Evolutionary conservation across 192 early-diverging fungal species (phyloP), one percentile per base, ranked within the genome.

Genomic region (Globomyces pollinis-pini): DNA sequence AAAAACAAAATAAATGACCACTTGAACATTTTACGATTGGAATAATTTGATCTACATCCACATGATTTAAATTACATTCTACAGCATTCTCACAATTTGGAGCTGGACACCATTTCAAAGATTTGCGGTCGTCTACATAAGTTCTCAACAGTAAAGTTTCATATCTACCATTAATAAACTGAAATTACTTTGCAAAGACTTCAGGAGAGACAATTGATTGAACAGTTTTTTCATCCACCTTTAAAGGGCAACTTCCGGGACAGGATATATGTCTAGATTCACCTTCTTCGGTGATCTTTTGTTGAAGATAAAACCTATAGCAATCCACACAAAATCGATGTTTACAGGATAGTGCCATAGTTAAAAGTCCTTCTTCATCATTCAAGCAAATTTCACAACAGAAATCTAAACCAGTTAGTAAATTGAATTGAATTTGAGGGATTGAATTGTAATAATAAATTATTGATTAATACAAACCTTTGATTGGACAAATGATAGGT

Each of bases 71-170:
- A 50, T 84, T 77, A 68, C 94, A 99, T 66, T 98, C 89, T 39
- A 99, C 65, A 12, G 90, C 93, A 66, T 88, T 91, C 68, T 91
- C 88, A 71, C 96, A 99, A 64, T 91, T 89, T 16, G 94, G 94
- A 15, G 87, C 89, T 23, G 95, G 94, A 57, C 96, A 99, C 94
- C 94, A 99, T 36, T 82, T 70, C 28, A 94, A 68, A 38, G 73
- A 80, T 43, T 81, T 74, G 41, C 81, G 78, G 66, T 98, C 95
- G 59, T 91, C 91, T 16, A 99, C 94, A 76, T 87, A 99, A 9
- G 88, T 89, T 44, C 92, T 83, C 26, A 93, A 81, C 44, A 94
- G 79, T 45, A 93, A 66, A 16, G 73, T 68, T 2, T 76, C 74
- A 61, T 91, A 93, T 58, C 89, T 92, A 69, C 28, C 43, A 32